Percentiles rank a stretch among this genome's conserved stretches.
These are phyloP conservation scores for Striga hermonthica DNA, from an alignment of 305 asterid genomes.

Conservation along the genomic window DNA sequence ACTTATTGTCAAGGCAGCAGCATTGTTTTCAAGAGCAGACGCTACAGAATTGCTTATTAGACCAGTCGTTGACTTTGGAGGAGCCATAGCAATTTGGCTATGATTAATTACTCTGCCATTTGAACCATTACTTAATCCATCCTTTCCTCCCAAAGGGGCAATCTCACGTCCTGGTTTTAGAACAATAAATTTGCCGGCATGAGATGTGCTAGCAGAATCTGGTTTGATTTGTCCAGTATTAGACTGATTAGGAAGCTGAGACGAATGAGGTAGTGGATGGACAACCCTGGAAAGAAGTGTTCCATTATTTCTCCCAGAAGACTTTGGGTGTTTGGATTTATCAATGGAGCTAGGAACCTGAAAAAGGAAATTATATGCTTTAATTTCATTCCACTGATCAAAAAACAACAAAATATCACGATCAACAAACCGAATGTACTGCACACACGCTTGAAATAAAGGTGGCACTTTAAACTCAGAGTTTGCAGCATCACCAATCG, in stretches of 20 bases:
- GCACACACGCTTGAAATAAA: background rate
- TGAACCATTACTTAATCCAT: constrained; percentile 38
- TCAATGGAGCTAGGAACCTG: constrained; percentile 61
- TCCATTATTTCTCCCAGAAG: constrained; percentile 46
- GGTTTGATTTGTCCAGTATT: constrained; percentile 44
- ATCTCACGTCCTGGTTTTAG: constrained; percentile 57
- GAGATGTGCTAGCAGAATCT: constrained; percentile 47
- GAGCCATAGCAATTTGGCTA: constrained; percentile 34
- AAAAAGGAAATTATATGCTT: constrained; percentile 23
- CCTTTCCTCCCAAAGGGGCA: constrained; percentile 38
- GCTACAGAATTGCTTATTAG: constrained; percentile 38
- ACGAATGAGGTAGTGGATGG: constrained; percentile 41
- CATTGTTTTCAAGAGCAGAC: constrained; percentile 50
- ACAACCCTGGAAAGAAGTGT: constrained; percentile 42
- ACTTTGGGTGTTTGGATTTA: constrained; percentile 64
- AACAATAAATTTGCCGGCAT: constrained; percentile 55
- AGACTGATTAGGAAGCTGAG: constrained; percentile 45
- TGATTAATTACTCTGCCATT: constrained; percentile 33
- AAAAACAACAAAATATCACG: background rate
- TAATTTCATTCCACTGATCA: background rate
- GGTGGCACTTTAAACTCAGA: background rate
- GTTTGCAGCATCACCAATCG: background rate
- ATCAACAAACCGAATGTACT: too few relatives aligned
- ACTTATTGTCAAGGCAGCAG: constrained; percentile 39
- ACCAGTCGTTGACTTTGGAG: constrained; percentile 38